Conservation (phyloP, 768 basidiomycete species). For the Mycena crocata region DNA sequence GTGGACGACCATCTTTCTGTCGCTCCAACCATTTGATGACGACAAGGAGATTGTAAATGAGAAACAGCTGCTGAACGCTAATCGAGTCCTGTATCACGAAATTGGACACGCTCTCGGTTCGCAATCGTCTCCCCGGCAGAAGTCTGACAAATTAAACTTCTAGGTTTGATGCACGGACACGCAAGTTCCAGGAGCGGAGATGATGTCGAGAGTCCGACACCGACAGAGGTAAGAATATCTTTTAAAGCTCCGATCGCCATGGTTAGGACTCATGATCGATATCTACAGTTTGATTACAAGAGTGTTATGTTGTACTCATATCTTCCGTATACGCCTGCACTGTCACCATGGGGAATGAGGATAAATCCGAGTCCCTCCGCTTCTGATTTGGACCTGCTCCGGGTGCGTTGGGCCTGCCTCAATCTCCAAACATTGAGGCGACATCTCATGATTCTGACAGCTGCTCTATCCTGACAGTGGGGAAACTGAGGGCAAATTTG, state of each 20-base stretch:
- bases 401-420: too few relatives aligned
- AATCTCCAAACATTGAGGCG: too few relatives aligned
- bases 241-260: neutral
- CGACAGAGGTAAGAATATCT: neutral
- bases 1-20: neutral
- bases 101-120: constrained; percentile 6
- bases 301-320: constrained; percentile 19
- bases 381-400: too few relatives aligned
- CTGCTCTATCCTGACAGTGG: too few relatives aligned
- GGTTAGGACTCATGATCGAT: neutral
- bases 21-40: neutral
- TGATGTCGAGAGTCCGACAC: neutral
- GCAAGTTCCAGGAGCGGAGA: too few relatives aligned
- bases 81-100: constrained; percentile 15
- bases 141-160: too few relatives aligned
- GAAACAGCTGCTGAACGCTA: neutral
- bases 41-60: neutral
- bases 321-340: neutral
- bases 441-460: too few relatives aligned
- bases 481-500: too few relatives aligned
- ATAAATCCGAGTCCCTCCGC: neutral
- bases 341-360: neutral
- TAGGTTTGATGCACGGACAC: too few relatives aligned
- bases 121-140: too few relatives aligned
- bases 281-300: constrained; percentile 3